Evolutionary conservation across 306 rosid genomes (phyloP), one percentile per base, ranked within the genome.

Genomic region (Oemleria cerasiformis): DNA sequence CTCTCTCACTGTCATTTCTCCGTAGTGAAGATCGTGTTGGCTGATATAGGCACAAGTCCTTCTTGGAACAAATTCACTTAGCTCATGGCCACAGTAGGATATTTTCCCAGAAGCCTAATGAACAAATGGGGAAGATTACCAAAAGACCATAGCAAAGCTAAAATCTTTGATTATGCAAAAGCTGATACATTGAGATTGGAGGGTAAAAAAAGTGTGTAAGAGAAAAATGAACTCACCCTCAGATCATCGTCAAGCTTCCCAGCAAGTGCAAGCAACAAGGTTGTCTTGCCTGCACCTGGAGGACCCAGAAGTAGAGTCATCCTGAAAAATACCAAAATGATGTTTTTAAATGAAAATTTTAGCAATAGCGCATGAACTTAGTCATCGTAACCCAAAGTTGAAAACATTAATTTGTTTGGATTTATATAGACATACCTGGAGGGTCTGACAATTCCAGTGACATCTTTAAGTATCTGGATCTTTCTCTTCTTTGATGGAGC

Each of bases 1-100:
- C 80, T 92, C 98, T 71, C 97, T 88, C 47, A 92, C 97, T 23
- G 98, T 92, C 98, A 92, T 88, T 74, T 92, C 97, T 36, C 92
- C 96, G 44, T 82, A 78, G 41, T 92, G 98, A 71, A 87, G 83
- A 76, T 92, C 97, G 70, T 88, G 82, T 21, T 92, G 97, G 53
- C 96, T 81, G 63, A 92, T 88, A 73, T 92, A 92, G 34, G 98
- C 96, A 61, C 95, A 88, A 5, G 96, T 92, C 82, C 96, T 92
- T 19, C 81, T 89, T 38, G 98, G 87, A 50, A 90, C 83, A 67
- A 90, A 90, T 73, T 92, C 96, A 58, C 75, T 49, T 21, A 90
- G 47, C 73, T 86, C 91, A 79, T 92, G 90, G 2, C 98, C 98
- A 65, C 98, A 92, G 49, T 92, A 92, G 15, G 84, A 86, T 67